phyloP scores from a whole-genome alignment of 345 rosid genomes.

The Pistacia vera region DNA sequence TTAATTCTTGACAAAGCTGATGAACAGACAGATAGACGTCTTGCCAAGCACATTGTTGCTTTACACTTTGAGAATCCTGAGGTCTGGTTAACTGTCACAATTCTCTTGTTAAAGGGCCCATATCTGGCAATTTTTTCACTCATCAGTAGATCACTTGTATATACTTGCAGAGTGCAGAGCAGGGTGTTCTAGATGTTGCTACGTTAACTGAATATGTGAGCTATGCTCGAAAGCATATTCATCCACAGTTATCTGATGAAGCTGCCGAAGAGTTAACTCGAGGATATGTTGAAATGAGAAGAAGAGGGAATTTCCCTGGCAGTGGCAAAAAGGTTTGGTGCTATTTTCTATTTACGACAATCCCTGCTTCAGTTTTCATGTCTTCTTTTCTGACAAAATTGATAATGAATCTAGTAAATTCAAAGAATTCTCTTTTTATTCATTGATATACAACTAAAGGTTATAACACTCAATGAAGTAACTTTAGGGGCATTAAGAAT shows the following conservation, averaged over 20 bases:
- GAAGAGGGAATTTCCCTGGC: constrained; percentile 96
- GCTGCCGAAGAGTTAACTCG: constrained; percentile 91
- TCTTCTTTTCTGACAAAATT: neutral
- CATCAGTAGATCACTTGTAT: constrained; percentile 5
- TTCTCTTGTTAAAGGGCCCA: neutral
- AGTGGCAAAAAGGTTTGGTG: constrained; percentile 82
- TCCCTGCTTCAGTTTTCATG: neutral
- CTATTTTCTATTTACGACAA: neutral
- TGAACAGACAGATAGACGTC: constrained; percentile 89
- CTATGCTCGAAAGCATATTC: constrained; percentile 87
- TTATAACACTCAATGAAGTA: neutral
- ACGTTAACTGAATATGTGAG: constrained; percentile 83
- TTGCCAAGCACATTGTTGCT: constrained; percentile 92
- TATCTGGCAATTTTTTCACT: neutral
- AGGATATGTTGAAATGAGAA: constrained; percentile 90
- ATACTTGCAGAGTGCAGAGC: constrained; percentile 67
- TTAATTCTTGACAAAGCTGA: constrained; percentile 95
- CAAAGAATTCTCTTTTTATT: neutral
- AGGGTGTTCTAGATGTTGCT: constrained; percentile 67
- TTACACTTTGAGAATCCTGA: constrained; percentile 82
- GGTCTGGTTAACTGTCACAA: constrained; percentile 42
- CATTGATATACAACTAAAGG: neutral
- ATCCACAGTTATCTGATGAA: constrained; percentile 90
- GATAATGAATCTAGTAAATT: neutral
- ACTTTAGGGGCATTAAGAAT: neutral